Evolutionary conservation across 2,329 filamentous ascomycete genomes (phyloP).

Genomic region (Penicillium sp.): DNA sequence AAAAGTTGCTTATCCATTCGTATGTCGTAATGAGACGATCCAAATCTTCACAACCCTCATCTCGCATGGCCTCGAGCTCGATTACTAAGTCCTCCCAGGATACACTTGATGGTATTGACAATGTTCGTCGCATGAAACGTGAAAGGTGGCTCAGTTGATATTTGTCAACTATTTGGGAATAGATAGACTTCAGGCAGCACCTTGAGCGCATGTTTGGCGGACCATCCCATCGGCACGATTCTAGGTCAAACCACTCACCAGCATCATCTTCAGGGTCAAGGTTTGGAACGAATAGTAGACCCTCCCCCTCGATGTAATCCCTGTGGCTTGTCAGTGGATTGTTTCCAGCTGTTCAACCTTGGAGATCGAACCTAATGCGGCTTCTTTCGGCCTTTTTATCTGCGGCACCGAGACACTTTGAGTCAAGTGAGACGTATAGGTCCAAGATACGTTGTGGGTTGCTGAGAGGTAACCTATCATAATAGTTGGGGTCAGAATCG

Average conservation of each 20-base stretch:
- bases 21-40: not conserved
- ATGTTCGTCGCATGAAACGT: not conserved
- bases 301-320: not conserved
- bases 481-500: not conserved
- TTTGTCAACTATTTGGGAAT: not conserved
- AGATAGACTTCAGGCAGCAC: not conserved
- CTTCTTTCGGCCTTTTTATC: not conserved
- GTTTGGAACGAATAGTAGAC: not conserved
- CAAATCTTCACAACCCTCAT: not conserved
- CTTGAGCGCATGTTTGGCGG: not conserved
- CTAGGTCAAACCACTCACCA: not conserved
- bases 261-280: not conserved
- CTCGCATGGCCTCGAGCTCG: not conserved
- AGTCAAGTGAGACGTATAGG: not conserved
- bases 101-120: not conserved
- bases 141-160: not conserved
- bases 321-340: not conserved
- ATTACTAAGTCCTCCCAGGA: not conserved
- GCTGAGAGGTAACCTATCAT: not conserved
- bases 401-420: not conserved
- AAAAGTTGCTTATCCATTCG: not conserved
- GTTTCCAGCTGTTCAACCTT: not conserved
- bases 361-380: not conserved
- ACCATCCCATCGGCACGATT: not conserved
- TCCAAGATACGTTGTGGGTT: not conserved